These are phyloP conservation scores for Fusarium sp. DNA, from an alignment of 2,329 filamentous ascomycete genomes.

Conservation along the genomic window DNA sequence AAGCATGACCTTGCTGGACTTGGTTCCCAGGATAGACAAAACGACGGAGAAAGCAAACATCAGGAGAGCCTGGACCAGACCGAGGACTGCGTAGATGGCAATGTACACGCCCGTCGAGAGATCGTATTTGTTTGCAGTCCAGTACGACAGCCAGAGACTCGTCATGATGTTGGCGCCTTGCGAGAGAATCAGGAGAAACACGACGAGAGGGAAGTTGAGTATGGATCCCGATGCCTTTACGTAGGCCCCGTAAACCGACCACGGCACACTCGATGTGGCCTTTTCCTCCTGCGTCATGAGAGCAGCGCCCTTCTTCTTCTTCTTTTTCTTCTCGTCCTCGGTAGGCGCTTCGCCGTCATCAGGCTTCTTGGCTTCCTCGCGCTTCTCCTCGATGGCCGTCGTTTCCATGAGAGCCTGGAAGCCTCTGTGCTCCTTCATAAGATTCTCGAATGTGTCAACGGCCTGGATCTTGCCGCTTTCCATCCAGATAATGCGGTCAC, in stretches of 20 bases:
- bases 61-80: slow-evolving; percentile 78
- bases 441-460: slow-evolving; percentile 89
- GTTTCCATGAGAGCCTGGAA: slow-evolving; percentile 91
- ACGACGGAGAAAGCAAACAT: slow-evolving; percentile 87
- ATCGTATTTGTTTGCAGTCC: slow-evolving; percentile 85
- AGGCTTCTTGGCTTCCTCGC: slow-evolving; percentile 66
- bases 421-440: slow-evolving; percentile 83
- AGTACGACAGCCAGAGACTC: slow-evolving; percentile 93
- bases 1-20: slow-evolving; percentile 86
- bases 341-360: slow-evolving; percentile 58
- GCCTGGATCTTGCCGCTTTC: slow-evolving; percentile 88
- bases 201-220: slow-evolving; percentile 76
- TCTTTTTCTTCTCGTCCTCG: slow-evolving; percentile 63
- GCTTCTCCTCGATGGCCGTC: slow-evolving; percentile 79
- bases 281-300: slow-evolving; percentile 83
- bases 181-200: slow-evolving; percentile 76
- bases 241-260: slow-evolving; percentile 85
- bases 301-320: slow-evolving; percentile 71
- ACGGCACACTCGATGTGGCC: slow-evolving; percentile 83
- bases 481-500: slow-evolving; percentile 95
- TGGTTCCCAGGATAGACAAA: slow-evolving; percentile 85
- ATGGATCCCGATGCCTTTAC: slow-evolving; percentile 81
- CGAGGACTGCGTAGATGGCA: slow-evolving; percentile 80
- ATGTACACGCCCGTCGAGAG: slow-evolving; percentile 81
- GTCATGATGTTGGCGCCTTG: slow-evolving; percentile 91